Percentiles rank a stretch among this genome's conserved stretches.
Evolutionary conservation across 768 basidiomycete genomes (phyloP).

Genomic region (Tephrocybe sp.): DNA sequence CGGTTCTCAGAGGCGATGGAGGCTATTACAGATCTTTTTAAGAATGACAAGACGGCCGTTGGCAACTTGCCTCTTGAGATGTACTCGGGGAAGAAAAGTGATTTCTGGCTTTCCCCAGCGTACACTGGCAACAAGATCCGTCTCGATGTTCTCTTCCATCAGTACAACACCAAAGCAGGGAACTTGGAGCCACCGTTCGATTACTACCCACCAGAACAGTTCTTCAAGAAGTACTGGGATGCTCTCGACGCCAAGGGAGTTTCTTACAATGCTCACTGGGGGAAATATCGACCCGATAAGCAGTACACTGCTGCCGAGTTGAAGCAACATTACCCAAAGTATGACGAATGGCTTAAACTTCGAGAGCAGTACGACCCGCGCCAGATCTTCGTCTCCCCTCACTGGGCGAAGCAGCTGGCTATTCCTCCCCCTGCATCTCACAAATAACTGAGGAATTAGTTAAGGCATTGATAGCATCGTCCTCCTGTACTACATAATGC

Average conservation of each 20-base stretch:
- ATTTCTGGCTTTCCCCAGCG: conserved; percentile 6
- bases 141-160: conserved; percentile 2
- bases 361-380: conserved; percentile 2
- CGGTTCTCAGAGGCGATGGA: not conserved
- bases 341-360: conserved; percentile 6
- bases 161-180: conserved; percentile 2
- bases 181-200: conserved; percentile 1
- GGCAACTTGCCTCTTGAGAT: conserved; percentile 1
- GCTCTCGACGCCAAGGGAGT: not conserved
- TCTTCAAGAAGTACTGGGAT: conserved; percentile 3
- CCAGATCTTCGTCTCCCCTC: conserved; percentile 5
- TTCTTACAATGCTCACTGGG: conserved; percentile 3
- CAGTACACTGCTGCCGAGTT: not conserved
- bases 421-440: too few relatives aligned
- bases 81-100: conserved; percentile 1
- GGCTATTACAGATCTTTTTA: not conserved
- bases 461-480: too few relatives aligned
- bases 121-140: conserved; percentile 1
- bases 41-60: not conserved
- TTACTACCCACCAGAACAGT: conserved; percentile 1
- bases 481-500: too few relatives aligned
- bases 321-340: not conserved
- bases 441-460: too few relatives aligned
- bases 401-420: conserved; percentile 5
- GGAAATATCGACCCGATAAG: conserved; percentile 4